Evolutionary conservation across 2,329 filamentous ascomycete genomes (phyloP).

Genomic region (Aureobasidium pullulans): DNA sequence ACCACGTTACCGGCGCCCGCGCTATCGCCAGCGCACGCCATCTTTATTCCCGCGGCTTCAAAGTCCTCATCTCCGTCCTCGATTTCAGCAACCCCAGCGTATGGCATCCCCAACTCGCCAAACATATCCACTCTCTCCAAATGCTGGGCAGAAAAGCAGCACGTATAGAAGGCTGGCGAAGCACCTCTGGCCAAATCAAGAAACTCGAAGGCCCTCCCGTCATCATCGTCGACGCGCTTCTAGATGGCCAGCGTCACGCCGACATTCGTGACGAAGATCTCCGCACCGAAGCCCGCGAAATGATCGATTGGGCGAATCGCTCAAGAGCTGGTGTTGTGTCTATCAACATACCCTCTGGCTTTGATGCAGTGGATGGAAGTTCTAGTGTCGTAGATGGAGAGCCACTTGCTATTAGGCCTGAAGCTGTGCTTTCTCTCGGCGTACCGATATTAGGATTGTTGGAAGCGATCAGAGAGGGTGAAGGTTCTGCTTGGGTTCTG

Average conservation of each 20-base stretch:
- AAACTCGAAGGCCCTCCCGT: constrained; percentile 59
- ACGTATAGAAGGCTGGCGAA: constrained; percentile 56
- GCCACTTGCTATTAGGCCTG: constrained; percentile 70
- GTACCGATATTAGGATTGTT: constrained; percentile 80
- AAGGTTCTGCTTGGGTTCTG: constrained; percentile 60
- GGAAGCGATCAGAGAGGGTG: constrained; percentile 61
- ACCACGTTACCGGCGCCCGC: constrained; percentile 80
- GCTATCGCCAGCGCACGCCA: constrained; percentile 82
- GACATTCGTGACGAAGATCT: constrained; percentile 69
- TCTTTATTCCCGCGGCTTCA: constrained; percentile 72
- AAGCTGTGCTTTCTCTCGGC: constrained; percentile 76
- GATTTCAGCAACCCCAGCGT: constrained; percentile 77
- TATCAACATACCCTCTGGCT: constrained; percentile 84
- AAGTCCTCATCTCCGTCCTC: constrained; percentile 75
- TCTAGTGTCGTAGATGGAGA: constrained; percentile 62
- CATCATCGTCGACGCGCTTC: constrained; percentile 79
- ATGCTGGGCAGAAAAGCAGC: constrained; percentile 47
- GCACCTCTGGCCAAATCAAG: constrained; percentile 47
- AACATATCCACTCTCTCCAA: constrained; percentile 76
- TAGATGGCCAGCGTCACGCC: constrained; percentile 84
- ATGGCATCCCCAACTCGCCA: constrained; percentile 69
- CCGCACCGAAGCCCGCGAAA: constrained; percentile 75
- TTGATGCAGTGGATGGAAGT: constrained; percentile 70
- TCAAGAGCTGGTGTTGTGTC: constrained; percentile 75
- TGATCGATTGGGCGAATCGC: constrained; percentile 91